phyloP scores from a whole-genome alignment of 2,329 filamentous ascomycete species.

The Cytospora piceicola region DNA sequence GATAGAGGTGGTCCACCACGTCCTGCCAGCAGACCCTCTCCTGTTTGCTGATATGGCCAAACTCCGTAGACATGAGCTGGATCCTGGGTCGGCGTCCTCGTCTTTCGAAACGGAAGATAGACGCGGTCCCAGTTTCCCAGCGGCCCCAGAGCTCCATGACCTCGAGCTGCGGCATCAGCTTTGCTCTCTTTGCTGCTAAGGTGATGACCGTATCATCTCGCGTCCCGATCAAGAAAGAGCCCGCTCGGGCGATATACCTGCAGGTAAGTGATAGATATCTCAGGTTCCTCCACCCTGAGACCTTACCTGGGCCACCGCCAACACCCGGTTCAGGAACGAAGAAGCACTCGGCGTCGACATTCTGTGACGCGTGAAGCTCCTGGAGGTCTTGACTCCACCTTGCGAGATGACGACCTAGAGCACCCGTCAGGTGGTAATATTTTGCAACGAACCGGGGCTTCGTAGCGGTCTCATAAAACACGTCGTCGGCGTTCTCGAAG shows the following conservation, averaged over 20 bases:
- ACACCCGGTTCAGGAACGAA: background rate
- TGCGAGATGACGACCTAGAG: background rate
- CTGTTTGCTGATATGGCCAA: background rate
- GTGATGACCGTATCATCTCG: background rate
- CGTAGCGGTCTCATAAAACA: background rate
- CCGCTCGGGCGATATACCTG: background rate
- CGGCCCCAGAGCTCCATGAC: slow-evolving; percentile 4
- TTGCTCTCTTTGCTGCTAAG: background rate
- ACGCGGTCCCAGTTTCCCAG: background rate
- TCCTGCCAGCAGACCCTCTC: background rate
- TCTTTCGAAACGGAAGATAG: slow-evolving; percentile 3
- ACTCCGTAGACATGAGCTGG: background rate
- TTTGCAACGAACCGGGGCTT: background rate
- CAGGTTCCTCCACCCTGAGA: background rate
- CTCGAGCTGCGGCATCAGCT: slow-evolving; percentile 1
- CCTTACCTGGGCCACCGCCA: background rate
- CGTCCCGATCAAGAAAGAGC: background rate
- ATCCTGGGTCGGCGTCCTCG: background rate
- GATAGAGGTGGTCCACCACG: background rate
- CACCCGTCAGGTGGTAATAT: background rate
- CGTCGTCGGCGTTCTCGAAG: slow-evolving; percentile 1
- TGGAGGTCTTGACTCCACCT: background rate
- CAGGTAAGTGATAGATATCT: background rate
- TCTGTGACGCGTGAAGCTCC: background rate
- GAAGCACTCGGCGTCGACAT: background rate